These are phyloP conservation scores for Amylocystis lapponica DNA, from an alignment of 768 basidiomycete species.

Conservation along the genomic window DNA sequence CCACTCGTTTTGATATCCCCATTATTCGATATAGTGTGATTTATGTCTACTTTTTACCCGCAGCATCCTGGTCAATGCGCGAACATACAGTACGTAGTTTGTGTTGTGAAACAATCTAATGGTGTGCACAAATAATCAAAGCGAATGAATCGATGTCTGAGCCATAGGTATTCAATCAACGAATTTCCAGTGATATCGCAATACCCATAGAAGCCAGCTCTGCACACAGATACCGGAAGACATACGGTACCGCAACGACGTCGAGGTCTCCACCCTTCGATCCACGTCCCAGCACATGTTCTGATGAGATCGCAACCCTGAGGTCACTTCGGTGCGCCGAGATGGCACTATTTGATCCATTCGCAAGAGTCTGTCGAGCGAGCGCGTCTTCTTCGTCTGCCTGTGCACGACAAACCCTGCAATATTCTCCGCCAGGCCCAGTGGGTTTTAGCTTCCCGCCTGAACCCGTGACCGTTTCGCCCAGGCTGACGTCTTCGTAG, in stretches of 20 bases:
- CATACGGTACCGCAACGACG: constrained; percentile 92
- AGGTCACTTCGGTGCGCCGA: constrained; percentile 43
- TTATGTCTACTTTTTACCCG: background rate
- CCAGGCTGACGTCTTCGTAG: constrained; percentile 82
- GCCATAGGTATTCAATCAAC: constrained; percentile 1
- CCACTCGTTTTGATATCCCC: background rate
- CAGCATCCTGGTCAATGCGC: background rate
- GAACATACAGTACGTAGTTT: background rate
- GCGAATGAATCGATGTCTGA: background rate
- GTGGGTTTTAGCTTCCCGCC: constrained; percentile 49
- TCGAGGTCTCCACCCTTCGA: constrained; percentile 82
- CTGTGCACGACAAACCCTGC: constrained; percentile 80
- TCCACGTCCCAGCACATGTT: constrained; percentile 54
- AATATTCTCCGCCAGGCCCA: constrained; percentile 88
- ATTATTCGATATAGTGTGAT: constrained; percentile 1
- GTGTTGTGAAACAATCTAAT: background rate
- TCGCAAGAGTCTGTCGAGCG: constrained; percentile 53
- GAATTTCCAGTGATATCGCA: constrained; percentile 77
- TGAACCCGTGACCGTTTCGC: constrained; percentile 50
- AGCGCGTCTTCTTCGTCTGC: constrained; percentile 60
- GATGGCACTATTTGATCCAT: constrained; percentile 41
- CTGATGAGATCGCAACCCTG: constrained; percentile 57
- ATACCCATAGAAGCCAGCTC: constrained; percentile 99
- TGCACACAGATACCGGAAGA: constrained; percentile 90
- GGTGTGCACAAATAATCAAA: too few relatives aligned